Base-by-base conservation (phyloP, 2,329 filamentous ascomycete species). In the Colletotrichum salicis region DNA sequence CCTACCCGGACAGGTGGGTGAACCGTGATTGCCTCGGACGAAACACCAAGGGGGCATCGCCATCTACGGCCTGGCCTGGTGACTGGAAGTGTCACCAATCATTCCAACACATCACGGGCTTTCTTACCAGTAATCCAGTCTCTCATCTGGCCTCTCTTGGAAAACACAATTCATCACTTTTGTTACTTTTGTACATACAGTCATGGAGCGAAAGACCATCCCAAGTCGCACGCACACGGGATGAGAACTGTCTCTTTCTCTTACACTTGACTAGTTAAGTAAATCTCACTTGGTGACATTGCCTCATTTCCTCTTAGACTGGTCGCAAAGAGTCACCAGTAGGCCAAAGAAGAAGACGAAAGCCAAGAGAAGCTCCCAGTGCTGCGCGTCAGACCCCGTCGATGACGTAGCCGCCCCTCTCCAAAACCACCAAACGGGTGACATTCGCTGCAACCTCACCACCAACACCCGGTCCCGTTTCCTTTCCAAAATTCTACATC, bases 361-460 rank as follows among this genome's bases (percentile, higher is more conserved):
- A 51, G 57, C 63, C 63, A 67, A 70, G 67, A 56, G 37, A 37
- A 48, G 19, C 22, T 31, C 24, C 22, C 31, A 22, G 41, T 8
- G 41, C 51, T 48, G 37, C 56, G 55, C 48, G 31, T 56, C 56
- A 31, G 35, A 19, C 48, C 51, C 48, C 11, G 13, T 48, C 35
- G 13, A 67, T 70, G 68, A 70, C 68, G 68, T 70, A 70, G 35
- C 13, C 48, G 35, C 33, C n/a, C 45, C 58, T 67, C 56, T 19
- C 29, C 15, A 7, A 48, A 57, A 37, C 45, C 57, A 33, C 15
- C 11, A 48, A 61, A 37, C 45, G 33, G 48, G 22, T 58, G 37
- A 52, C 37, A 29, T 58, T 35, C 57, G 31, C 37, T 41, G 24
- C 33, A 41, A 37, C 61, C 54, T 41, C 10, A n/a, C 33, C 45